phyloP scores from a whole-genome alignment of 768 basidiomycete species.

The Hydnomerulius pinastri region DNA sequence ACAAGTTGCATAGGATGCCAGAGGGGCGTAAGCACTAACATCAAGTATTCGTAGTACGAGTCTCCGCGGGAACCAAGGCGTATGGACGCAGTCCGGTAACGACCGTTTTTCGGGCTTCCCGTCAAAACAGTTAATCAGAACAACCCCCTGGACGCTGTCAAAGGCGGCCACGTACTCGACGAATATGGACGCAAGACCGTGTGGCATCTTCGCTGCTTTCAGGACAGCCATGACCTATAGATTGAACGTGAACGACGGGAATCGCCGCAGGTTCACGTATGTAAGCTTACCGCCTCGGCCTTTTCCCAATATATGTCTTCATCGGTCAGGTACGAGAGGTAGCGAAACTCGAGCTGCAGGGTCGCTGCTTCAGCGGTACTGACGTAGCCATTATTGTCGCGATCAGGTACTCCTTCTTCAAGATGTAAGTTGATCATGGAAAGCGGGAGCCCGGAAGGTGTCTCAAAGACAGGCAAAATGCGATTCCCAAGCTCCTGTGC shows the following conservation, averaged over 20 bases:
- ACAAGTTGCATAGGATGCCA: not conserved
- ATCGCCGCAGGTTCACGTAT: not conserved
- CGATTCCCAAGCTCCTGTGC: slow-evolving; percentile 85
- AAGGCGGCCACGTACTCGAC: slow-evolving; percentile 56
- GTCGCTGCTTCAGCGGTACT: slow-evolving; percentile 89
- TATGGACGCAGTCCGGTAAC: slow-evolving; percentile 68
- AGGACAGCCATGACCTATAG: slow-evolving; percentile 69
- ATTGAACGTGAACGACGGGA: slow-evolving; percentile 1
- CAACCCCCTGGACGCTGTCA: not conserved
- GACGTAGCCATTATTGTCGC: slow-evolving; percentile 59
- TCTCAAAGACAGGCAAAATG: slow-evolving; percentile 82
- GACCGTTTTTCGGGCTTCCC: slow-evolving; percentile 49
- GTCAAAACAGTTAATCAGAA: slow-evolving; percentile 12
- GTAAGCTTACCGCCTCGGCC: slow-evolving; percentile 60
- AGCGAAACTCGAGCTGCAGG: slow-evolving; percentile 88
- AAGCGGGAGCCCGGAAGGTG: slow-evolving; percentile 79
- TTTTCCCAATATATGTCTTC: slow-evolving; percentile 81
- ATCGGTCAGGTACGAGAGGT: slow-evolving; percentile 77
- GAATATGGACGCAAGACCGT: slow-evolving; percentile 84
- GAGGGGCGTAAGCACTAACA: slow-evolving; percentile 46
- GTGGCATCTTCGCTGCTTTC: slow-evolving; percentile 57
- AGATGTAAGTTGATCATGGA: slow-evolving; percentile 74
- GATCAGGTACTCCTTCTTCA: slow-evolving; percentile 59
- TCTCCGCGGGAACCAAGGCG: slow-evolving; percentile 91
- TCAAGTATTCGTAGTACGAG: slow-evolving; percentile 89